Conservation (phyloP, 495 filamentous ascomycete species). For the Xylaria venustula region DNA sequence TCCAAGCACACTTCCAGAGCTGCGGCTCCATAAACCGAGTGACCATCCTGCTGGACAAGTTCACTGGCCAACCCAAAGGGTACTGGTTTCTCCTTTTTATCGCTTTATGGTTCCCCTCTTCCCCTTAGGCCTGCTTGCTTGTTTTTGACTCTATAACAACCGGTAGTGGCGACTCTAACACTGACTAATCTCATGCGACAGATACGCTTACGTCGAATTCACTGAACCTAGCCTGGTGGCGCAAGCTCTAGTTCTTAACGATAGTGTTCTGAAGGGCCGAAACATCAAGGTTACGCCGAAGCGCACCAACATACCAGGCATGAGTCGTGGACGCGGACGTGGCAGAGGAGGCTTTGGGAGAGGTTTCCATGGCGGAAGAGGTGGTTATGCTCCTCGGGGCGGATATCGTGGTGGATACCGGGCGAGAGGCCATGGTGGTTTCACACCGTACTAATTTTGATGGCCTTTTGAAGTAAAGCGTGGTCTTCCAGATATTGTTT, state of each 20-base stretch:
- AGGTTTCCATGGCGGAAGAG: slow-evolving; percentile 54
- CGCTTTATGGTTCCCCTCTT: background rate
- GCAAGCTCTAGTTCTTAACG: slow-evolving; percentile 91
- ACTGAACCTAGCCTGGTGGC: slow-evolving; percentile 91
- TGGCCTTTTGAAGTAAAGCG: background rate
- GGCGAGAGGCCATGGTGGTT: slow-evolving; percentile 70
- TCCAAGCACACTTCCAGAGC: slow-evolving; percentile 98
- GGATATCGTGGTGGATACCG: slow-evolving; percentile 82
- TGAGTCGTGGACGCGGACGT: slow-evolving; percentile 74
- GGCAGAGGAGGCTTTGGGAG: slow-evolving; percentile 63
- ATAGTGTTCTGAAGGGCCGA: slow-evolving; percentile 92
- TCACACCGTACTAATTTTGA: slow-evolving; percentile 67
- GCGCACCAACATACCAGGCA: slow-evolving; percentile 93
- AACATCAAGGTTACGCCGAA: slow-evolving; percentile 98
- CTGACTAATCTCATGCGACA: slow-evolving; percentile 54
- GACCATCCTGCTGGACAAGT: slow-evolving; percentile 96
- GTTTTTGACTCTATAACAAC: background rate
- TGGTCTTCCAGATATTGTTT: background rate
- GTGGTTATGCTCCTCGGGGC: slow-evolving; percentile 65
- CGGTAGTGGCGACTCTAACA: background rate
- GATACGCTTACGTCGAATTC: slow-evolving; percentile 99
- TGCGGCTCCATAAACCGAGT: slow-evolving; percentile 97
- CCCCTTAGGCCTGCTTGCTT: background rate
- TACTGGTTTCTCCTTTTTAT: slow-evolving; percentile 44
- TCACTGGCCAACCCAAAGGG: slow-evolving; percentile 98